Evolutionary conservation across 2,329 filamentous ascomycete genomes (phyloP).

Genomic region (Nemania abortiva): DNA sequence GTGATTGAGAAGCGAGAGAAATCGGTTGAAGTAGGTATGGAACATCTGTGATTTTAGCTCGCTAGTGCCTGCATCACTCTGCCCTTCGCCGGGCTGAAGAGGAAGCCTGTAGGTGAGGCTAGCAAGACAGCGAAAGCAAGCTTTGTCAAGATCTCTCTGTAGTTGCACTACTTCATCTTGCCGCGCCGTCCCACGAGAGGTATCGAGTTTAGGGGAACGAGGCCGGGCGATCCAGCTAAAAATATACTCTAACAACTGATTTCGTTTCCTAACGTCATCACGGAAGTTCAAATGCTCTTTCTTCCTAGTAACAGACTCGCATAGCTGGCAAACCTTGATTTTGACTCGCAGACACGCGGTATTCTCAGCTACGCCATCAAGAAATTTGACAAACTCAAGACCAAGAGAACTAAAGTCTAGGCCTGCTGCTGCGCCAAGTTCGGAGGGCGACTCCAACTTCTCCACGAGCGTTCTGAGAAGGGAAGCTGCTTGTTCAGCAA

Average conservation of each 20-base stretch:
- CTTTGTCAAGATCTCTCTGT: constrained; percentile 74
- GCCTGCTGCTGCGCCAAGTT: constrained; percentile 71
- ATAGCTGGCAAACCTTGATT: constrained; percentile 76
- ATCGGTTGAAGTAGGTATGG: constrained; percentile 77
- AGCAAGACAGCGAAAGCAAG: constrained; percentile 73
- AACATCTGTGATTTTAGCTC: constrained; percentile 79
- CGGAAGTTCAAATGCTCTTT: constrained; percentile 77
- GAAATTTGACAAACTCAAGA: constrained; percentile 75
- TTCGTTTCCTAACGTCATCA: constrained; percentile 76
- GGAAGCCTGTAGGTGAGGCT: constrained; percentile 75
- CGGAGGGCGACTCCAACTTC: constrained; percentile 71
- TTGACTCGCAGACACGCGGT: constrained; percentile 71
- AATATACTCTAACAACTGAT: constrained; percentile 75
- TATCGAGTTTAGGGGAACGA: constrained; percentile 62
- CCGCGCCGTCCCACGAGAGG: constrained; percentile 56
- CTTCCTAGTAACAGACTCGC: constrained; percentile 72
- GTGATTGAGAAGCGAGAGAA: constrained; percentile 73
- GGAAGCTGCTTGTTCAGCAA: constrained; percentile 75
- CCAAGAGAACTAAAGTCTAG: constrained; percentile 73
- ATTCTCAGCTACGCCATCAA: constrained; percentile 69
- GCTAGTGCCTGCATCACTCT: constrained; percentile 74
- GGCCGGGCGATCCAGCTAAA: constrained; percentile 76
- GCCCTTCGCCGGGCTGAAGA: constrained; percentile 73
- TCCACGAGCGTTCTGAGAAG: constrained; percentile 74
- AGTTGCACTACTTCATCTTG: constrained; percentile 69